Percentiles rank a stretch among this genome's conserved stretches.
phyloP scores from a whole-genome alignment of 148 eudicot genomes.

The Spergularia marina region DNA sequence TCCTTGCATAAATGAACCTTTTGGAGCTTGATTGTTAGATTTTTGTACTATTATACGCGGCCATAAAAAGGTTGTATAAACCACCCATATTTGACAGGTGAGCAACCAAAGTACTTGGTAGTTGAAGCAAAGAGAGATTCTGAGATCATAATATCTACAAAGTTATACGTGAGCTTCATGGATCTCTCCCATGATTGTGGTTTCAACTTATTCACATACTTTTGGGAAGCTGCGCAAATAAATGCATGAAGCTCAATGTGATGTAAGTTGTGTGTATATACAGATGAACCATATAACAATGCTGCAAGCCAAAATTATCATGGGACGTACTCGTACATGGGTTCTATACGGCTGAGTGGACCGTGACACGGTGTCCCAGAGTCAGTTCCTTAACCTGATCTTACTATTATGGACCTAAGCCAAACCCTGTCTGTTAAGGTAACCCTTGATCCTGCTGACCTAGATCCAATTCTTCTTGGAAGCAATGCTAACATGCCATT shows the following conservation, averaged over 20 bases:
- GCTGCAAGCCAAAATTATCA: too few species aligned
- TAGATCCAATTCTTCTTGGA: too few species aligned
- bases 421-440: too few species aligned
- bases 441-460: too few species aligned
- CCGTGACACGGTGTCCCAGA: too few species aligned
- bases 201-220: neutral
- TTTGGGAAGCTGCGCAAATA: slow-evolving; percentile 13
- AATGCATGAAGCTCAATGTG: neutral
- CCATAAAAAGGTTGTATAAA: neutral
- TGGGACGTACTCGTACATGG: too few species aligned
- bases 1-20: slow-evolving; percentile 15
- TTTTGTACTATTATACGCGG: slow-evolving; percentile 4
- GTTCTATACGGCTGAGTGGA: too few species aligned
- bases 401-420: too few species aligned
- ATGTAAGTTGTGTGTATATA: neutral
- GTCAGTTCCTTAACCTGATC: too few species aligned
- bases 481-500: too few species aligned
- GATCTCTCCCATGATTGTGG: slow-evolving; percentile 1
- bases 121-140: neutral
- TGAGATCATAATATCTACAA: neutral
- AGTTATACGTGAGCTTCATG: neutral
- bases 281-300: slow-evolving; percentile 11
- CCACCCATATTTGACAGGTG: slow-evolving; percentile 16
- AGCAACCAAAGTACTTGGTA: slow-evolving; percentile 10
- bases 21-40: slow-evolving; percentile 10